Percentiles rank a stretch among this genome's conserved stretches.
These are phyloP conservation scores for Cinnamomum micranthum DNA, from an alignment of 164 flowering plant genomes.

Conservation along the genomic window DNA sequence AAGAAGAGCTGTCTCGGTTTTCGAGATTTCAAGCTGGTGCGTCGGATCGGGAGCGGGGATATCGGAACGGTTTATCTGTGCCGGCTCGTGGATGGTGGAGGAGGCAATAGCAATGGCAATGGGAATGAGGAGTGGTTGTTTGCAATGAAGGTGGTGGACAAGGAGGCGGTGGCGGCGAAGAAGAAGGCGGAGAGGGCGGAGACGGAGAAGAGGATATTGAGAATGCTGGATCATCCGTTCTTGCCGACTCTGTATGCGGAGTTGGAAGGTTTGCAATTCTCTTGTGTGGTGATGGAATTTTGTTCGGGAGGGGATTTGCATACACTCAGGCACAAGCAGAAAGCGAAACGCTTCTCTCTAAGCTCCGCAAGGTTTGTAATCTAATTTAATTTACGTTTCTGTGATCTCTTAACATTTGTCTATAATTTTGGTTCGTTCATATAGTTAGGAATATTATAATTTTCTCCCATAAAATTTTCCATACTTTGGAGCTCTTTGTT, in stretches of 20 bases:
- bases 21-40: slow-evolving; percentile 54
- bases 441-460: no score
- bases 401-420: no score
- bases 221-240: slow-evolving; percentile 76
- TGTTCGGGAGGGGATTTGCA: slow-evolving; percentile 85
- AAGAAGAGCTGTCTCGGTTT: slow-evolving; percentile 30
- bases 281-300: slow-evolving; percentile 81
- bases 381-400: not conserved
- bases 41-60: slow-evolving; percentile 71
- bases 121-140: slow-evolving; percentile 22
- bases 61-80: slow-evolving; percentile 75
- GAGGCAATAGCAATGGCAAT: slow-evolving; percentile 12
- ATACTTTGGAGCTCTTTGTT: no score
- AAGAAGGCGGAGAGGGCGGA: slow-evolving; percentile 57
- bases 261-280: slow-evolving; percentile 61
- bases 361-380: slow-evolving; percentile 56
- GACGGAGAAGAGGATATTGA: slow-evolving; percentile 61
- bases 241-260: slow-evolving; percentile 61
- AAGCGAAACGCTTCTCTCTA: slow-evolving; percentile 55
- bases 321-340: slow-evolving; percentile 52
- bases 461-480: not conserved
- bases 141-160: slow-evolving; percentile 89
- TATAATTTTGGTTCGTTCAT: no score
- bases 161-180: slow-evolving; percentile 50
- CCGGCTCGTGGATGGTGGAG: slow-evolving; percentile 25